These are phyloP conservation scores for Fusarium paranaense DNA, from an alignment of 2,329 filamentous ascomycete species.

Conservation along the genomic window DNA sequence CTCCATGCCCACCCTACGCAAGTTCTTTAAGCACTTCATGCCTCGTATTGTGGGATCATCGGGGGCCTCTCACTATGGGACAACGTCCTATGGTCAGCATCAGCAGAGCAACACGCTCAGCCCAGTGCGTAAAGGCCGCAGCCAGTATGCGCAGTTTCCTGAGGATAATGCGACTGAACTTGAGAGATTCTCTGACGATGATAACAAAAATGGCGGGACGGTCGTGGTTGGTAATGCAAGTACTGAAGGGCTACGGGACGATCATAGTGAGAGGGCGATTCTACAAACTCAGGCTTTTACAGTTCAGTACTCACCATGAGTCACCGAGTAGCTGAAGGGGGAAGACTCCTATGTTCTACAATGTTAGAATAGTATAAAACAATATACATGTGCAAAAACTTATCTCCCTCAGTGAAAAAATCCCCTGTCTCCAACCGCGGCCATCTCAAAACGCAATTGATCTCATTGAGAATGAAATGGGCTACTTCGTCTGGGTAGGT, in stretches of 20 bases:
- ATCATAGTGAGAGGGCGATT: constrained; percentile 44
- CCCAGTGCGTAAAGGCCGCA: constrained; percentile 25
- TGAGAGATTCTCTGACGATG: constrained; percentile 13
- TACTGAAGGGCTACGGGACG: constrained; percentile 25
- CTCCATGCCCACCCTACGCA: constrained; percentile 53
- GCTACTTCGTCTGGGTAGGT: neutral
- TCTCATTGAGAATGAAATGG: neutral
- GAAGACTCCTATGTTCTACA: neutral
- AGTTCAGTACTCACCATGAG: constrained; percentile 23
- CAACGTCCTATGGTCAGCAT: constrained; percentile 15
- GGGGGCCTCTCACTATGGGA: neutral
- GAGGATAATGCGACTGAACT: constrained; percentile 28
- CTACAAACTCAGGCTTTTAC: constrained; percentile 42
- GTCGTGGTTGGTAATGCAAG: constrained; percentile 18
- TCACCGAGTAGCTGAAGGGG: neutral
- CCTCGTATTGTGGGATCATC: constrained; percentile 42
- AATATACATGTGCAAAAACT: neutral
- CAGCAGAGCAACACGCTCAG: constrained; percentile 20
- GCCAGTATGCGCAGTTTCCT: constrained; percentile 30
- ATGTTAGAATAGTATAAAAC: neutral
- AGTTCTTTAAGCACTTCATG: constrained; percentile 50
- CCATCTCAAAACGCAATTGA: neutral
- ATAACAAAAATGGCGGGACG: constrained; percentile 1
- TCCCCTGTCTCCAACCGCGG: neutral
- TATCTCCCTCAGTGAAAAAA: neutral